Evolutionary conservation across 345 rosid genomes (phyloP).

Genomic region (Arabidopsis arenosa): DNA sequence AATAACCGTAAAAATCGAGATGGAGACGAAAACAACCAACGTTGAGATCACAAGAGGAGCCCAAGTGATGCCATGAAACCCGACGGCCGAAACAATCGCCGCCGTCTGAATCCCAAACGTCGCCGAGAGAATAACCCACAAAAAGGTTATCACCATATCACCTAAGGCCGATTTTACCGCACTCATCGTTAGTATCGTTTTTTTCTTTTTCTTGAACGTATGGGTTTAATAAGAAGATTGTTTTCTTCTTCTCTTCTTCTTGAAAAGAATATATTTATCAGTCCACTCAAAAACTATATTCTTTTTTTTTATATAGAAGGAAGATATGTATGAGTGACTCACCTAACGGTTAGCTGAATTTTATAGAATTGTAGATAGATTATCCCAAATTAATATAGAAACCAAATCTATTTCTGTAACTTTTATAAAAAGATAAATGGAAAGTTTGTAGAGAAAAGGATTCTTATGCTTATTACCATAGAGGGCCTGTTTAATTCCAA

Average conservation of each 20-base stretch:
- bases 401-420: not conserved
- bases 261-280: conserved; percentile 5
- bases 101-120: conserved; percentile 66
- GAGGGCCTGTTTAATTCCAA: not conserved
- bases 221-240: conserved; percentile 15
- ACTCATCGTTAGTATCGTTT: conserved; percentile 50
- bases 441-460: not conserved
- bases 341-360: conserved; percentile 27
- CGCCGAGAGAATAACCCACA: conserved; percentile 78
- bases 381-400: not conserved
- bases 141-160: conserved; percentile 65
- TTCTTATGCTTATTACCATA: not conserved
- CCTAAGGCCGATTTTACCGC: conserved; percentile 68
- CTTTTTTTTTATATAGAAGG: not conserved
- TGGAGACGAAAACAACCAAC: conserved; percentile 64
- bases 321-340: conserved; percentile 43
- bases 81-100: conserved; percentile 55
- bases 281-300: conserved; percentile 10
- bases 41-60: conserved; percentile 60
- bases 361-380: not conserved
- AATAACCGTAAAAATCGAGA: conserved; percentile 61
- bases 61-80: conserved; percentile 57
- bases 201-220: conserved; percentile 10
- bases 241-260: not conserved
- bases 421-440: not conserved